Conservation (phyloP, 2,329 filamentous ascomycete genomes). For the Fusarium floridanum region DNA sequence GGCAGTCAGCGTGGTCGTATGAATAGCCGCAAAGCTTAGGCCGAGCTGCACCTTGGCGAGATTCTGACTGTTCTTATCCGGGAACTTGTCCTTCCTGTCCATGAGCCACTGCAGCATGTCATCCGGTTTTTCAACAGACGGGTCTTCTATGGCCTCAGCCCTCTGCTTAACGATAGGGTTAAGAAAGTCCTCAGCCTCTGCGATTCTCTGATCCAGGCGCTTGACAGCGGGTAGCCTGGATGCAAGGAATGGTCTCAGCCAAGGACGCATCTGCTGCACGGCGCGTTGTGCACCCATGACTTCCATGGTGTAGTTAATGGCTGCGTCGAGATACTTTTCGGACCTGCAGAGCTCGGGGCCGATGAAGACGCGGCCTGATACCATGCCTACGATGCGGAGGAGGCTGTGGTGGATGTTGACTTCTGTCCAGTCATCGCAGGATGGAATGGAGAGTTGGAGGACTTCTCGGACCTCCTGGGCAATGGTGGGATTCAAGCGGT, state of each 20-base stretch:
- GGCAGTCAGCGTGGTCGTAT: slow-evolving; percentile 61
- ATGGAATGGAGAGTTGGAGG: slow-evolving; percentile 51
- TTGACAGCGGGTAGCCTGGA: slow-evolving; percentile 52
- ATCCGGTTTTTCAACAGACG: slow-evolving; percentile 52
- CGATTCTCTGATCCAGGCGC: slow-evolving; percentile 48
- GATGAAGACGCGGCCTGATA: slow-evolving; percentile 62
- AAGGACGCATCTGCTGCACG: slow-evolving; percentile 46
- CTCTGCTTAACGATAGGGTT: slow-evolving; percentile 52
- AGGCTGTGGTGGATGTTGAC: slow-evolving; percentile 57
- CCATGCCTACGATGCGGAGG: slow-evolving; percentile 60
- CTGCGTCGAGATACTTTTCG: slow-evolving; percentile 59
- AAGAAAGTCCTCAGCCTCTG: slow-evolving; percentile 52
- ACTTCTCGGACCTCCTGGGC: slow-evolving; percentile 54
- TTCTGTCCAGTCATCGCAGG: slow-evolving; percentile 55
- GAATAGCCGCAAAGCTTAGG: slow-evolving; percentile 64
- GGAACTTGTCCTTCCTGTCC: slow-evolving; percentile 53
- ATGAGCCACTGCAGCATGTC: slow-evolving; percentile 64
- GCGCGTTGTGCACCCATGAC: slow-evolving; percentile 53
- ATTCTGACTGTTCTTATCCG: slow-evolving; percentile 48
- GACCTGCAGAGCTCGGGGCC: slow-evolving; percentile 60
- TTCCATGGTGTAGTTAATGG: slow-evolving; percentile 62
- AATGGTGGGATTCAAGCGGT: slow-evolving; percentile 53
- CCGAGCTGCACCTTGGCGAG: slow-evolving; percentile 58
- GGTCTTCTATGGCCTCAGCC: slow-evolving; percentile 23
- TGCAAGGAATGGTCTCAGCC: slow-evolving; percentile 52